Base-by-base conservation (phyloP, 2,329 filamentous ascomycete species). In the Sporothrix pseudoabietina region DNA sequence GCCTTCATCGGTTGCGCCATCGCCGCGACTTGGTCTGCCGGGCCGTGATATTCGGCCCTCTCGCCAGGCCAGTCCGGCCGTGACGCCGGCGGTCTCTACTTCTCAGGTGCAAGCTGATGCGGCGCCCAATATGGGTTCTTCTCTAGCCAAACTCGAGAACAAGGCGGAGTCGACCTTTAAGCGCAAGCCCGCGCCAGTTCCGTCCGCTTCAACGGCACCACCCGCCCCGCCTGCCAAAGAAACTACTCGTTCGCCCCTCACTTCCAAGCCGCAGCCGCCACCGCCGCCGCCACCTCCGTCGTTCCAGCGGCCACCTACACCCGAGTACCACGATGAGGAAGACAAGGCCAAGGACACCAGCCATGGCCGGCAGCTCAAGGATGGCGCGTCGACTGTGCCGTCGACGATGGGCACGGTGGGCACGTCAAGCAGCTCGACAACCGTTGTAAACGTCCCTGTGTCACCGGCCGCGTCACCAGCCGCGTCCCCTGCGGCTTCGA, bases 261-360 rank as follows among this genome's bases (percentile, higher is more conserved):
- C 65, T 14, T 73, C 41, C 35, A 73, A 57, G n/a, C 39, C 71
- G 14, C 72, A 54, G 8, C 52, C 54, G 41, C 55, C 52, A 4
- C 69, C 59, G 41, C 55, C 52, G 8, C 69, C 59, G 9, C 47
- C 74, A 9, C 74, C 68, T 8, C 75, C 77, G 0, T 44, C 55
- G 4, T 71, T 77, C 14, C 77, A 81, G 54, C 81, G 84, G 1
- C 83, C 84, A 10, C 85, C 85, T 0, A 87, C 85, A 1, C 85
- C 85, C 19, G 85, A 87, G 61, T 86, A 87, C 73, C 82, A 82
- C 54, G 81, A 82, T 26, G 81, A 83, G 59, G 84, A 86, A 12
- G 73, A 78, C 82, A 68, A 68, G 39, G 12, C 12, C 22, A 49
- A 66, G 70, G 81, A 81, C 74, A 81, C 4, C 9, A 72, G 68